These are phyloP conservation scores for Polychaeton citri DNA, from an alignment of 2,329 filamentous ascomycete species.

Conservation along the genomic window DNA sequence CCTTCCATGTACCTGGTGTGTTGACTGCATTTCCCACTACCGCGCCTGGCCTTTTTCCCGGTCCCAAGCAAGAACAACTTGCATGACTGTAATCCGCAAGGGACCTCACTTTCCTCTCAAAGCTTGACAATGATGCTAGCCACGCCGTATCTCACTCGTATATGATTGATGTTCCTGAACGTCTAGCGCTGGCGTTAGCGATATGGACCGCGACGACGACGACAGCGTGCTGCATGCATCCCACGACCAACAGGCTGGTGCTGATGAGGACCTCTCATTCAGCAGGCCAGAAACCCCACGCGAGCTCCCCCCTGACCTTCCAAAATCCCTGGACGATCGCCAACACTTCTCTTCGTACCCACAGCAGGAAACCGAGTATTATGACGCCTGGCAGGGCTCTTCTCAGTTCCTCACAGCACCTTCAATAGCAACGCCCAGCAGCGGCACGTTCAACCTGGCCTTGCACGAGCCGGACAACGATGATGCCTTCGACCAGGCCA, in stretches of 20 bases:
- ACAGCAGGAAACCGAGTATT: constrained; percentile 84
- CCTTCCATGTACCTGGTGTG: too few species aligned
- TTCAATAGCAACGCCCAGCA: constrained; percentile 67
- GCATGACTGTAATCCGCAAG: too few species aligned
- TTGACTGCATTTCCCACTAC: too few species aligned
- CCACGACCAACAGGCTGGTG: neutral
- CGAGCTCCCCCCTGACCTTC: constrained; percentile 68
- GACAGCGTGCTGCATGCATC: neutral
- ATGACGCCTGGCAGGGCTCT: constrained; percentile 98
- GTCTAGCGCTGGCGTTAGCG: neutral
- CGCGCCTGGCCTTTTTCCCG: too few species aligned
- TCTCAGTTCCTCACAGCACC: constrained; percentile 89
- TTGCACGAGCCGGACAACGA: constrained; percentile 67
- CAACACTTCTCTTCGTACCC: constrained; percentile 48
- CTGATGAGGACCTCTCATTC: neutral
- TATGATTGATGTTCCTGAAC: too few species aligned
- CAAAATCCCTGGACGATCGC: constrained; percentile 82
- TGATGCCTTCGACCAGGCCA: constrained; percentile 32
- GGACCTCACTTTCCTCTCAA: too few species aligned
- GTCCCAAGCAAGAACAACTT: too few species aligned
- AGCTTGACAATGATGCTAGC: too few species aligned
- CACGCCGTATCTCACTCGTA: too few species aligned
- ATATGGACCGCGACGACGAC: neutral
- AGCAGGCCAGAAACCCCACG: constrained; percentile 17
- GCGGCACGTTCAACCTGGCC: constrained; percentile 58